Evolutionary conservation across 116 monocot genomes (phyloP).

Genomic region (Papilionanthe hybrid): DNA sequence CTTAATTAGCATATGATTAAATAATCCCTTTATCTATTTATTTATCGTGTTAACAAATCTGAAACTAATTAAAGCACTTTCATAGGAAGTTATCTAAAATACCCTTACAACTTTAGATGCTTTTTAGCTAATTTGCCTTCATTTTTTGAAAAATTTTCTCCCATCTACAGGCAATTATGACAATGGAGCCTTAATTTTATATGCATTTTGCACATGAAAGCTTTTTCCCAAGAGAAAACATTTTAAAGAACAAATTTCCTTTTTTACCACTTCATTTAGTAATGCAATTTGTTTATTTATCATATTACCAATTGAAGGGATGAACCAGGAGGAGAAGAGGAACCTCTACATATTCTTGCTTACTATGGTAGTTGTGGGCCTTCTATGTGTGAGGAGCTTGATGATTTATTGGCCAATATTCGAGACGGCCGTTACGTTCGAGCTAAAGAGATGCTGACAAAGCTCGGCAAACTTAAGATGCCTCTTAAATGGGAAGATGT

Average conservation of each 20-base stretch:
- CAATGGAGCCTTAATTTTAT: not conserved
- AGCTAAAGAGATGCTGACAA: constrained; percentile 65
- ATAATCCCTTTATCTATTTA: not conserved
- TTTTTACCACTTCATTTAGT: not conserved
- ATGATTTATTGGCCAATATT: constrained; percentile 45
- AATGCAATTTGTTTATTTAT: not conserved
- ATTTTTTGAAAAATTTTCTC: too few species aligned
- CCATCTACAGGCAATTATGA: not conserved
- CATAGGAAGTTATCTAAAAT: too few species aligned
- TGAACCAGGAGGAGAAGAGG: constrained; percentile 36
- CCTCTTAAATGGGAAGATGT: constrained; percentile 77
- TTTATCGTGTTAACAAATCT: not conserved
- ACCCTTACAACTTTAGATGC: too few species aligned
- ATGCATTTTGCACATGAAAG: not conserved
- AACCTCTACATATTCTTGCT: constrained; percentile 74
- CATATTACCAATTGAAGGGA: constrained; percentile 21
- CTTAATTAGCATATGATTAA: not conserved
- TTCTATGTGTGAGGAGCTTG: constrained; percentile 46
- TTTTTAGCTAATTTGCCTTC: too few species aligned
- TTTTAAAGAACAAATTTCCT: not conserved
- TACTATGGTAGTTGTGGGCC: constrained; percentile 77
- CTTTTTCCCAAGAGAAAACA: too few species aligned
- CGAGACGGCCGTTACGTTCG: constrained; percentile 72
- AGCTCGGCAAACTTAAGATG: constrained; percentile 59
- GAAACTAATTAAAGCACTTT: too few species aligned